These are phyloP conservation scores for Scleroderma bovista DNA, from an alignment of 768 basidiomycete genomes.

Conservation along the genomic window DNA sequence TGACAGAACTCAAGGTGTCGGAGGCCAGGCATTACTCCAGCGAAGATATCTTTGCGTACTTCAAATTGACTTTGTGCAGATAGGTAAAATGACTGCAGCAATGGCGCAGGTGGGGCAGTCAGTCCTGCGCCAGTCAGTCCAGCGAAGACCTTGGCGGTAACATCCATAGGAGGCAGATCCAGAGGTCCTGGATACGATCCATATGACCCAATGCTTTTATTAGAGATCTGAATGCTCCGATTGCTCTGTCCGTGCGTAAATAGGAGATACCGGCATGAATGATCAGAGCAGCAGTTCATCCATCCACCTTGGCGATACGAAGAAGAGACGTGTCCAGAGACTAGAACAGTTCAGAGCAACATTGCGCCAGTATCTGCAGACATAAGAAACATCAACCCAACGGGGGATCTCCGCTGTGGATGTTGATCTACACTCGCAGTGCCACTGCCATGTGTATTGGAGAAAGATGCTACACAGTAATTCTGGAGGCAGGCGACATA, in stretches of 20 bases:
- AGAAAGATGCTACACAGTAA: slow-evolving; percentile 19
- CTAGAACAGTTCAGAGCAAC: slow-evolving; percentile 36
- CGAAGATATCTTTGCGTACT: slow-evolving; percentile 25
- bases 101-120: slow-evolving; percentile 25
- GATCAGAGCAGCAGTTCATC: slow-evolving; percentile 36
- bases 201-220: slow-evolving; percentile 28
- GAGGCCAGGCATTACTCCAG: slow-evolving; percentile 30
- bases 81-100: slow-evolving; percentile 28
- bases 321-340: slow-evolving; percentile 36
- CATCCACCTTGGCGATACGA: slow-evolving; percentile 31
- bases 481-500: slow-evolving; percentile 19
- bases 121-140: slow-evolving; percentile 13
- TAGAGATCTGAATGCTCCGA: slow-evolving; percentile 26
- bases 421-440: neutral
- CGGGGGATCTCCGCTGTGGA: slow-evolving; percentile 2
- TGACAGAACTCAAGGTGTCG: slow-evolving; percentile 31
- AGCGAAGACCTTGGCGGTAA: slow-evolving; percentile 22
- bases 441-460: slow-evolving; percentile 2
- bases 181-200: slow-evolving; percentile 30
- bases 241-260: slow-evolving; percentile 19
- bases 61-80: slow-evolving; percentile 14
- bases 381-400: slow-evolving; percentile 20
- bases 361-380: slow-evolving; percentile 36
- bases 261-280: slow-evolving; percentile 23
- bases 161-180: slow-evolving; percentile 16